A percentile compares a stretch with the other conserved stretches of the same genome.
Conservation (phyloP, 768 basidiomycete genomes). For the Lenzites betulinus region DNA sequence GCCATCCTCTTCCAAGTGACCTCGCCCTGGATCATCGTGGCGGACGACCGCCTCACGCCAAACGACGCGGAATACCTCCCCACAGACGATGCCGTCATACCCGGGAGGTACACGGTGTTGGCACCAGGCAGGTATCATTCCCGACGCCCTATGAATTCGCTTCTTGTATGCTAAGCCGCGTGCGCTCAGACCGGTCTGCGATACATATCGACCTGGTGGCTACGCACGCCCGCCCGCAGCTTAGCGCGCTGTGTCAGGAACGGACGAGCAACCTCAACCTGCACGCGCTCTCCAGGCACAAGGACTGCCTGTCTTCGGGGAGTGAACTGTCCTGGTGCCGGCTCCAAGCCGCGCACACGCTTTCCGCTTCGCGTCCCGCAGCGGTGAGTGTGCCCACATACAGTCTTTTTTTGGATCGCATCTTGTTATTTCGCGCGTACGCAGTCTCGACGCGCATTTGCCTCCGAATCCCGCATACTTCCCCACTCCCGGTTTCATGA, state of each 20-base stretch:
- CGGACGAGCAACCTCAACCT: neutral
- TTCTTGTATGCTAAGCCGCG: neutral
- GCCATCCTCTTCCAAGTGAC: neutral
- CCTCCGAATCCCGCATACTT: no score
- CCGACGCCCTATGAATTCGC: no score
- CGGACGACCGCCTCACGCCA: constrained; percentile 5
- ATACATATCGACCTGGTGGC: constrained; percentile 2
- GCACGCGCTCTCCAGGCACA: neutral
- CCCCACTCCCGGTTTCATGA: no score
- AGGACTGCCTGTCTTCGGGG: neutral
- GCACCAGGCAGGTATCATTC: constrained; percentile 2
- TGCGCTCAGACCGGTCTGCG: constrained; percentile 3
- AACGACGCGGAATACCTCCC: constrained; percentile 10
- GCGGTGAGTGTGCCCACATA: neutral
- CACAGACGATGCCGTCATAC: constrained; percentile 2
- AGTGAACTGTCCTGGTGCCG: constrained; percentile 1
- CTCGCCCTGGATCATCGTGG: constrained; percentile 3
- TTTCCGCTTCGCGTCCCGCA: neutral
- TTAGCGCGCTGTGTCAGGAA: neutral
- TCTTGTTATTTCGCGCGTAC: constrained; percentile 2
- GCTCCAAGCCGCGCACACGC: neutral
- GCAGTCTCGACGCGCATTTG: no score
- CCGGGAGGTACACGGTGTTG: constrained; percentile 10
- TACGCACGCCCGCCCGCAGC: constrained; percentile 4
- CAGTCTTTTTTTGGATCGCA: no score